These are phyloP conservation scores for Pleoardoris graminearum DNA, from an alignment of 2,329 filamentous ascomycete species.

Conservation along the genomic window DNA sequence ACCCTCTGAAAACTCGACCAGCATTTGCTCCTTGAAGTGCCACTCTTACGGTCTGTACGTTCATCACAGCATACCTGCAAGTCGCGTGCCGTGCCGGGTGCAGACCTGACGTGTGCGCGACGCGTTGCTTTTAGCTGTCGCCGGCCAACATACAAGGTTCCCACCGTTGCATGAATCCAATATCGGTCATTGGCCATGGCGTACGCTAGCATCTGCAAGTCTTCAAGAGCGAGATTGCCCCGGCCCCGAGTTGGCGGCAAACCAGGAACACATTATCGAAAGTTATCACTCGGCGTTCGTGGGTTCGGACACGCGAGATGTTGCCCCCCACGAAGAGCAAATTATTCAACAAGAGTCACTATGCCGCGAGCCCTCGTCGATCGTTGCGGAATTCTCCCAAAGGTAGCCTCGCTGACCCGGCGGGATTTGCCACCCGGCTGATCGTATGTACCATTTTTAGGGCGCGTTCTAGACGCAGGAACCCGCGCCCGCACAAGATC, in stretches of 20 bases:
- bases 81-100: neutral
- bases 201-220: slow-evolving; percentile 19
- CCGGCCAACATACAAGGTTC: neutral
- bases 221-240: slow-evolving; percentile 22
- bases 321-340: neutral
- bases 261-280: slow-evolving; percentile 3
- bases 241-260: slow-evolving; percentile 2
- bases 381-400: neutral
- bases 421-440: neutral
- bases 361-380: neutral
- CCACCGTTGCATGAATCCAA: neutral
- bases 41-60: no score
- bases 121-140: slow-evolving; percentile 15
- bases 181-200: slow-evolving; percentile 14
- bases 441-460: slow-evolving; percentile 1
- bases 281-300: neutral
- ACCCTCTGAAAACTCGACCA: no score
- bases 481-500: slow-evolving; percentile 16
- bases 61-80: no score
- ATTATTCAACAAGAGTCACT: neutral
- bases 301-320: neutral
- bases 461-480: slow-evolving; percentile 20
- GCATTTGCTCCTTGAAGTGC: no score
- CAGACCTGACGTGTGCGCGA: slow-evolving; percentile 15
- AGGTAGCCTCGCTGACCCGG: neutral